Evolutionary conservation across 1,139 yeast species (phyloP).

Genomic region (Suhomyces panamericanus): DNA sequence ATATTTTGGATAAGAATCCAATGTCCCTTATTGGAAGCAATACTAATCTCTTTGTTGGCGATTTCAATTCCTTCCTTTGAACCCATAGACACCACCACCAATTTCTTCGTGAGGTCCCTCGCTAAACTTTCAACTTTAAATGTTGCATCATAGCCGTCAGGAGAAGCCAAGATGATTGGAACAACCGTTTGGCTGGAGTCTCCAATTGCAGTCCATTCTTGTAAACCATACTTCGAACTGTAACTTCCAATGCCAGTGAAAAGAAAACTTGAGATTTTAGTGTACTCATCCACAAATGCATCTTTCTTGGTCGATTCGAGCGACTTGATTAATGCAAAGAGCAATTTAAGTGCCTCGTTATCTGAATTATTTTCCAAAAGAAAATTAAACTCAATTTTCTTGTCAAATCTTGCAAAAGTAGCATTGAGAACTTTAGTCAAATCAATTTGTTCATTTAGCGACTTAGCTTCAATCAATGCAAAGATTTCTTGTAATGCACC

Average conservation of each 20-base stretch:
- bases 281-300: constrained; percentile 21
- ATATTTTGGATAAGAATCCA: constrained; percentile 82
- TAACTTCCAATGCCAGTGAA: constrained; percentile 27
- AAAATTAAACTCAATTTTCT: constrained; percentile 8
- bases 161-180: constrained; percentile 57
- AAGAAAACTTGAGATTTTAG: constrained; percentile 20
- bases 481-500: constrained; percentile 17
- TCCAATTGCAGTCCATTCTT: constrained; percentile 20
- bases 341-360: constrained; percentile 20
- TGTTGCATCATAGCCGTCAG: constrained; percentile 69
- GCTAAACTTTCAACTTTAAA: constrained; percentile 53
- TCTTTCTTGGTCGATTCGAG: constrained; percentile 13
- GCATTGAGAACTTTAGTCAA: constrained; percentile 9
- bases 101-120: constrained; percentile 18
- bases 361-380: constrained; percentile 17
- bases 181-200: constrained; percentile 11
- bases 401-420: constrained; percentile 13
- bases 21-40: constrained; percentile 45
- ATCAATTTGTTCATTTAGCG: constrained; percentile 1
- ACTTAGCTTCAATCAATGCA: constrained; percentile 1
- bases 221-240: constrained; percentile 29
- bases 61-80: constrained; percentile 62
- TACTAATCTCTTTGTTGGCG: constrained; percentile 56
- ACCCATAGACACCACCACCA: constrained; percentile 68
- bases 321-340: constrained; percentile 17